Conservation (phyloP, 257 asterid genomes). For the Nicotiana knightiana region DNA sequence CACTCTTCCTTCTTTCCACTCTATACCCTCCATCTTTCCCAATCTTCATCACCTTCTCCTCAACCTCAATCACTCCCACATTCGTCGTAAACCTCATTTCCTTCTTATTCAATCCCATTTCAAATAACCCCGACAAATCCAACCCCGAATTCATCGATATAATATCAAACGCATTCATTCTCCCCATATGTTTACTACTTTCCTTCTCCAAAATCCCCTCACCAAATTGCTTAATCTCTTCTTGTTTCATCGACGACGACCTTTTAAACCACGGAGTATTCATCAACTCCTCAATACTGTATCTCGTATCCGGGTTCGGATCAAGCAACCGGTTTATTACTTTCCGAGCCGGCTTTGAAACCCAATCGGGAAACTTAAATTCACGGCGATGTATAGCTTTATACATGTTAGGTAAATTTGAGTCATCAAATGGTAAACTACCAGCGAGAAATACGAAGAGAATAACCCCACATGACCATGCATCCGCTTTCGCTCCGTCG, state of each 20-base stretch:
- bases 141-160: conserved; percentile 77
- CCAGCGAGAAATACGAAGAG: conserved; percentile 64
- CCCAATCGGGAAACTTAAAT: conserved; percentile 53
- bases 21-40: conserved; percentile 54
- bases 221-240: background rate
- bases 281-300: conserved; percentile 52
- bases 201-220: conserved; percentile 23
- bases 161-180: conserved; percentile 70
- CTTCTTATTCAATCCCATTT: conserved; percentile 37
- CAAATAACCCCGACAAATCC: conserved; percentile 61
- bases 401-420: conserved; percentile 58
- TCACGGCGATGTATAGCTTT: conserved; percentile 61
- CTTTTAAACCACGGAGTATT: conserved; percentile 62
- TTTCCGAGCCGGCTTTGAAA: conserved; percentile 49
- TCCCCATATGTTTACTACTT: conserved; percentile 15
- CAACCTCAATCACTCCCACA: conserved; percentile 37
- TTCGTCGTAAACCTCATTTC: conserved; percentile 61
- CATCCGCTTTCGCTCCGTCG: conserved; percentile 84
- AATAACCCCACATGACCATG: conserved; percentile 90
- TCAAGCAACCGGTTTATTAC: conserved; percentile 56
- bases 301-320: conserved; percentile 62
- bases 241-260: conserved; percentile 11
- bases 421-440: conserved; percentile 59
- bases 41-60: conserved; percentile 42
- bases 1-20: conserved; percentile 42